phyloP scores from a whole-genome alignment of 2,329 filamentous ascomycete genomes.

The Hymenoscyphus linearis region DNA sequence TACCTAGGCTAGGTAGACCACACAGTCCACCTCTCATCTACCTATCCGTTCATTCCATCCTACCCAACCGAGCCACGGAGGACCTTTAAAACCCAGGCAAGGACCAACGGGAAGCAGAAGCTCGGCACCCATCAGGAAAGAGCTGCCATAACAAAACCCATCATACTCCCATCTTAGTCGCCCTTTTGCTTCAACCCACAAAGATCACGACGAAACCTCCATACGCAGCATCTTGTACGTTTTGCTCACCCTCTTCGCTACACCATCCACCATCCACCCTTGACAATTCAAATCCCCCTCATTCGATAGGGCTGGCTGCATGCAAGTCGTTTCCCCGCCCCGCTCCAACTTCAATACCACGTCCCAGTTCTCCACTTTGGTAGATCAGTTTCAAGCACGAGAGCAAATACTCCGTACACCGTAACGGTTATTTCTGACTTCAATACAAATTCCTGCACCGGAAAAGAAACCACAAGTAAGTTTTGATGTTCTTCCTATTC shows the following conservation, averaged over 20 bases:
- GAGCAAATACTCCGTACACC: background rate
- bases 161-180: background rate
- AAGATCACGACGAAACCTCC: background rate
- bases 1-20: too few species aligned
- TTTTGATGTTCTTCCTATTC: background rate
- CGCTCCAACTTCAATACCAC: background rate
- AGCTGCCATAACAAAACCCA: background rate
- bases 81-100: background rate
- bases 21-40: too few species aligned
- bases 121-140: background rate
- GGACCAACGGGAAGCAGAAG: background rate
- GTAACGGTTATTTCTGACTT: background rate
- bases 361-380: background rate
- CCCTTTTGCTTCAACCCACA: background rate
- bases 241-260: background rate
- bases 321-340: background rate
- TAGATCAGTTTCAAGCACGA: background rate
- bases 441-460: background rate
- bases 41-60: too few species aligned
- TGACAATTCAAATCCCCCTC: background rate
- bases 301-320: background rate
- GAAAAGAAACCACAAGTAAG: background rate
- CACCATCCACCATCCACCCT: background rate
- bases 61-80: too few species aligned
- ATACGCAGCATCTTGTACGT: background rate